Percentiles rank a stretch among this genome's conserved stretches.
phyloP scores from a whole-genome alignment of 2,329 filamentous ascomycete species.

The Trichocomaceae sp. region DNA sequence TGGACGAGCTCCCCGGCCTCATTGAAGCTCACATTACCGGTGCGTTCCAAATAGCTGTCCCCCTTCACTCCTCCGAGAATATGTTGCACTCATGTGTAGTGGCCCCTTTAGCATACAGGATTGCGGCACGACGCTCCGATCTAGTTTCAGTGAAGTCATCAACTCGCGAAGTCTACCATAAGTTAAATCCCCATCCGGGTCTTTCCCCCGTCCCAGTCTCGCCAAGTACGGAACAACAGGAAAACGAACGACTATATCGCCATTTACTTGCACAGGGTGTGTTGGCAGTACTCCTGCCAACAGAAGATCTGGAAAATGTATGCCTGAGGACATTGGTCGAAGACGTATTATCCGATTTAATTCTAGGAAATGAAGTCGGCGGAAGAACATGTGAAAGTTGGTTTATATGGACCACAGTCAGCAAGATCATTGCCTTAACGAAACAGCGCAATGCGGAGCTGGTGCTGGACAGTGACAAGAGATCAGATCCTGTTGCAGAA shows the following conservation, averaged over 20 bases:
- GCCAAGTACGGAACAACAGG: constrained; percentile 55
- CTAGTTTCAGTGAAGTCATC: constrained; percentile 56
- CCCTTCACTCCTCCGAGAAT: neutral
- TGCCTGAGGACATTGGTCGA: constrained; percentile 76
- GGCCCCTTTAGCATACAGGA: constrained; percentile 59
- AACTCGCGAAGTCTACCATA: constrained; percentile 70
- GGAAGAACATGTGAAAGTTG: constrained; percentile 79
- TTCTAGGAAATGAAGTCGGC: constrained; percentile 73
- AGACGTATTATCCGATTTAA: constrained; percentile 83
- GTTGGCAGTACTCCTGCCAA: constrained; percentile 77
- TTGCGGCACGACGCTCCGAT: constrained; percentile 54
- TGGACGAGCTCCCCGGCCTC: constrained; percentile 82
- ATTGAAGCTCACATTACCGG: constrained; percentile 73
- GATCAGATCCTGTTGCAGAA: constrained; percentile 25
- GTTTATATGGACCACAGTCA: constrained; percentile 79
- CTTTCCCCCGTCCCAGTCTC: constrained; percentile 67
- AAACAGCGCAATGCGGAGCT: constrained; percentile 19
- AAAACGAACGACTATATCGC: constrained; percentile 77
- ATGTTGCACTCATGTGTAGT: constrained; percentile 18
- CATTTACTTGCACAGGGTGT: constrained; percentile 79
- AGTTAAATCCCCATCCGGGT: constrained; percentile 71
- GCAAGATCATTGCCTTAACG: constrained; percentile 57
- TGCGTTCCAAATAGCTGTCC: constrained; percentile 36
- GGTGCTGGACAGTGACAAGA: constrained; percentile 16
- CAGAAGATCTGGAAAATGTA: constrained; percentile 83